phyloP scores from a whole-genome alignment of 805 yeast genomes.

The Starmerella sp. region DNA sequence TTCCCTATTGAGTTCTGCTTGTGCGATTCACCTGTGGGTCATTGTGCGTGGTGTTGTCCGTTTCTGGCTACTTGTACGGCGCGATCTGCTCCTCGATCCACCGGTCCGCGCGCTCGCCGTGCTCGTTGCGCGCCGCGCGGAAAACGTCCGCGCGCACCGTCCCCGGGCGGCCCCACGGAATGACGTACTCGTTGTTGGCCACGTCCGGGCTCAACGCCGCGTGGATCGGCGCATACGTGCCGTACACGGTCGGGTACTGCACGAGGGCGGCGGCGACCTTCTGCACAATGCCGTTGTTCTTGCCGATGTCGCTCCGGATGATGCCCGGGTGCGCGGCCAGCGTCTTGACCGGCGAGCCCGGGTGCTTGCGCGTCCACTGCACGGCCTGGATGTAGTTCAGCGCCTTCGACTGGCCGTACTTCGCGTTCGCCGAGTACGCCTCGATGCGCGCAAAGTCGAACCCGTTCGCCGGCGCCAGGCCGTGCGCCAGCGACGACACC shows the following conservation, averaged over 20 bases:
- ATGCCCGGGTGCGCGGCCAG: slow-evolving; percentile 36
- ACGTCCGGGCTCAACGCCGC: slow-evolving; percentile 28
- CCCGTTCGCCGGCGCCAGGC: slow-evolving; percentile 26
- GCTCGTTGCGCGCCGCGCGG: slow-evolving; percentile 28
- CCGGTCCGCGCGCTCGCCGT: slow-evolving; percentile 30
- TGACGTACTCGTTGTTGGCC: slow-evolving; percentile 31
- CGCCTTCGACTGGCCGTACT: slow-evolving; percentile 38
- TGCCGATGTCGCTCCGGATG: slow-evolving; percentile 22
- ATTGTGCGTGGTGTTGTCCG: no score
- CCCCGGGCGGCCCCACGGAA: slow-evolving; percentile 38
- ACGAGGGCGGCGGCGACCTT: slow-evolving; percentile 20
- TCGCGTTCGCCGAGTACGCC: slow-evolving; percentile 17
- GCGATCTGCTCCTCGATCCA: slow-evolving; percentile 11
- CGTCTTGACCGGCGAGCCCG: slow-evolving; percentile 27
- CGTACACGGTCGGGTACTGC: slow-evolving; percentile 26
- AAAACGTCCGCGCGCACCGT: slow-evolving; percentile 31
- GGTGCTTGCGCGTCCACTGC: slow-evolving; percentile 30
- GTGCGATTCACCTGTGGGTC: no score
- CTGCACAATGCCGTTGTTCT: slow-evolving; percentile 23
- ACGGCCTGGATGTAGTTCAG: slow-evolving; percentile 31
- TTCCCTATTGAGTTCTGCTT: no score
- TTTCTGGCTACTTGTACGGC: background rate
- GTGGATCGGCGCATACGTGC: slow-evolving; percentile 36
- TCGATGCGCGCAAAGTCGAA: slow-evolving; percentile 31
- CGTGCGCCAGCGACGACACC: slow-evolving; percentile 35